These are phyloP conservation scores for Middelhovenomyces tepae DNA, from an alignment of 805 yeast species.

Conservation along the genomic window DNA sequence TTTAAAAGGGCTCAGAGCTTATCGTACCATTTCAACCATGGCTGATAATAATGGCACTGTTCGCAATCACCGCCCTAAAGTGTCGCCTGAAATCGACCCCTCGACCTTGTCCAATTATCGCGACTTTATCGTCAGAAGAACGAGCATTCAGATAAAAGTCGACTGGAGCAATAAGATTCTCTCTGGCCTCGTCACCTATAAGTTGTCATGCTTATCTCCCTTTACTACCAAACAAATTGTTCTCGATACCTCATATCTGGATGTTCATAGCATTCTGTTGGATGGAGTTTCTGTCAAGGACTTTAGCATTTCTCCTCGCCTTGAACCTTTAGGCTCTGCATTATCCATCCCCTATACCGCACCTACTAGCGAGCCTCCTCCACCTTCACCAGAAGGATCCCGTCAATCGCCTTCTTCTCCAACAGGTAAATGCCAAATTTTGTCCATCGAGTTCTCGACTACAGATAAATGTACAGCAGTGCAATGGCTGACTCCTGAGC, in stretches of 20 bases:
- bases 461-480: conserved; percentile 73
- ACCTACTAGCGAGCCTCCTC: conserved; percentile 4
- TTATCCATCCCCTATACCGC: conserved; percentile 25
- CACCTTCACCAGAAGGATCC: background rate
- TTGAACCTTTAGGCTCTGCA: conserved; percentile 37
- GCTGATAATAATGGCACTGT: too few species aligned
- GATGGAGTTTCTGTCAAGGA: conserved; percentile 29
- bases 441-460: conserved; percentile 49
- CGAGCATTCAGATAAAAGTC: conserved; percentile 46
- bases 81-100: conserved; percentile 41
- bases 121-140: conserved; percentile 41
- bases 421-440: conserved; percentile 4
- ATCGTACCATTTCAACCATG: too few species aligned
- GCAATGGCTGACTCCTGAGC: conserved; percentile 71
- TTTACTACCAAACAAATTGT: conserved; percentile 31
- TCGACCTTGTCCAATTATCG: conserved; percentile 72
- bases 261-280: conserved; percentile 37
- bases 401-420: background rate
- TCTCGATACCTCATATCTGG: conserved; percentile 62
- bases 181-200: conserved; percentile 45
- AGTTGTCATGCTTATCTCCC: conserved; percentile 24
- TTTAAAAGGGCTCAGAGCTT: too few species aligned
- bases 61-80: conserved; percentile 11
- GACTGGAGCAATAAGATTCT: conserved; percentile 46
- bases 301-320: conserved; percentile 26